These are phyloP conservation scores for Alectoria sarmentosa DNA, from an alignment of 495 filamentous ascomycete genomes.

Conservation along the genomic window DNA sequence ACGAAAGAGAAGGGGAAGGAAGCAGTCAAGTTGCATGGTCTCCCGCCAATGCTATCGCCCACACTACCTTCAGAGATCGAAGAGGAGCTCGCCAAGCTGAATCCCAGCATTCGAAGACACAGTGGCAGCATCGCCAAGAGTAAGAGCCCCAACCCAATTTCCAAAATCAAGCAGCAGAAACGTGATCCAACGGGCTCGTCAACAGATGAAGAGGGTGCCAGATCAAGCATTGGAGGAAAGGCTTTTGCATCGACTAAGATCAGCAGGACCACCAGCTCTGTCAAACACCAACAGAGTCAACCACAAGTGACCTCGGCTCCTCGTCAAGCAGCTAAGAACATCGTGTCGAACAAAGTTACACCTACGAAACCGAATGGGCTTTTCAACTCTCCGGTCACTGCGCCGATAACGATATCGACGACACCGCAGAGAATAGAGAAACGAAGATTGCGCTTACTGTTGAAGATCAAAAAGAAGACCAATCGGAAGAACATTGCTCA, in stretches of 20 bases:
- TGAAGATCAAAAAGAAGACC: conserved; percentile 20
- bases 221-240: background rate
- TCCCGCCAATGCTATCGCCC: conserved; percentile 39
- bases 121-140: conserved; percentile 3
- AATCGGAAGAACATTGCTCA: conserved; percentile 13
- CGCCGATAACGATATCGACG: conserved; percentile 21
- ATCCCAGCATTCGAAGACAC: background rate
- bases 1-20: conserved; percentile 29
- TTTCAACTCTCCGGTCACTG: conserved; percentile 14
- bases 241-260: conserved; percentile 16
- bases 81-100: conserved; percentile 32
- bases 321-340: conserved; percentile 26
- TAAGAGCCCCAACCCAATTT: background rate
- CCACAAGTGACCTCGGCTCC: conserved; percentile 16
- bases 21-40: conserved; percentile 19
- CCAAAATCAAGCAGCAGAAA: background rate
- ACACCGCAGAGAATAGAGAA: conserved; percentile 17
- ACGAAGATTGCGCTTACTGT: conserved; percentile 9
- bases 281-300: conserved; percentile 7
- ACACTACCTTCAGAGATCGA: conserved; percentile 46
- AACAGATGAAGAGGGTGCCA: conserved; percentile 2
- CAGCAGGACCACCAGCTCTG: conserved; percentile 5
- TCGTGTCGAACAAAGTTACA: conserved; percentile 19
- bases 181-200: background rate
- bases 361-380: conserved; percentile 16